Percentiles rank a stretch among this genome's conserved stretches.
These are phyloP conservation scores for Carex littledalei DNA, from an alignment of 176 grass and related monocot genomes.

Conservation along the genomic window DNA sequence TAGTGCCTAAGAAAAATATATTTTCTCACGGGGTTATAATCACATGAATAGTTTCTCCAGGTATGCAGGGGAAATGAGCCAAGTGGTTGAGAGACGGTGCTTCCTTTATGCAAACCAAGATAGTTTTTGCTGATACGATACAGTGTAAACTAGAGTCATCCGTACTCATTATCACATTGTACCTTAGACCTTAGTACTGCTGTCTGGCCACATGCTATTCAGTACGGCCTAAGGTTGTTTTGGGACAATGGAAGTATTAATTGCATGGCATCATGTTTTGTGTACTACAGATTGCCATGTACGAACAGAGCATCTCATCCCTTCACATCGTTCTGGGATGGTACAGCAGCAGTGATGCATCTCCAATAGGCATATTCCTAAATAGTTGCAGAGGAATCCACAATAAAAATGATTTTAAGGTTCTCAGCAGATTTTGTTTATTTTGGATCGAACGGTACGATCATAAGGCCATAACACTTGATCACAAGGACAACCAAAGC, in stretches of 20 bases:
- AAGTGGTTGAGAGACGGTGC: neutral
- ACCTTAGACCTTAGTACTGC: neutral
- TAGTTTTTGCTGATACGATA: neutral
- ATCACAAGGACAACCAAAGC: neutral
- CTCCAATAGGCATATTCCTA: neutral
- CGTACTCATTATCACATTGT: neutral
- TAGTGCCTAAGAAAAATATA: neutral
- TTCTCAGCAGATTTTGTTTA: neutral
- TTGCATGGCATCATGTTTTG: too few species aligned
- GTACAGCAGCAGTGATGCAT: too few species aligned
- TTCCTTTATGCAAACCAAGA: neutral
- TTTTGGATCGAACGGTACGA: neutral
- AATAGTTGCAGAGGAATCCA: neutral
- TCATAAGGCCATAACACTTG: neutral
- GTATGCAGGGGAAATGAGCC: neutral
- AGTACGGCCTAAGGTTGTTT: neutral
- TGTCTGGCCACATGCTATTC: neutral
- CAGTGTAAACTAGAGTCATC: neutral
- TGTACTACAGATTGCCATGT: too few species aligned
- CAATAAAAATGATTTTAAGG: neutral
- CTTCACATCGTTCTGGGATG: too few species aligned
- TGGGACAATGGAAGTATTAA: neutral
- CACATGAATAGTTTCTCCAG: neutral
- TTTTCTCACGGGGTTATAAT: neutral
- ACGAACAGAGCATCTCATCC: too few species aligned